phyloP scores from a whole-genome alignment of 208 protist species.

The Crithidia sp. region DNA sequence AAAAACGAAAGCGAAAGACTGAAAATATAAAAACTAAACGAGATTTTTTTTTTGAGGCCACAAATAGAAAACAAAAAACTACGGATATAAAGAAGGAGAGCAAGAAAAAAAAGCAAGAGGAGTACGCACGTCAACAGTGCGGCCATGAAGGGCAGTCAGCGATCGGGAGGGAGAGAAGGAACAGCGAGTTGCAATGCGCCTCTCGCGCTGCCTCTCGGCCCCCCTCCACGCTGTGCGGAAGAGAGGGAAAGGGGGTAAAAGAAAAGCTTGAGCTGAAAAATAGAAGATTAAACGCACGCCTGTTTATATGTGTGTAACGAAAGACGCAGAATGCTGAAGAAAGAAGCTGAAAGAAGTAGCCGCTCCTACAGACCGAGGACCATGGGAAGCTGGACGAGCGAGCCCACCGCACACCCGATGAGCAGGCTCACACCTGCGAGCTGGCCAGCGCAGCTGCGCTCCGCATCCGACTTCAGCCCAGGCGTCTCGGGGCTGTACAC shows the following conservation, averaged over 20 bases:
- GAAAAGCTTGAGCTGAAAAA: not conserved
- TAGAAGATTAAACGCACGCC: too few species aligned
- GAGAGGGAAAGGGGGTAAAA: not conserved
- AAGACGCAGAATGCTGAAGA: not conserved
- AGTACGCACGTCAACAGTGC: not conserved
- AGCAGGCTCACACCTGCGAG: constrained; percentile 55
- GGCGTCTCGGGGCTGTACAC: constrained; percentile 61
- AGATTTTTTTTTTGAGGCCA: too few species aligned
- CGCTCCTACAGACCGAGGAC: constrained; percentile 10
- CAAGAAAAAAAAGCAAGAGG: not conserved
- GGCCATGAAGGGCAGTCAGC: not conserved
- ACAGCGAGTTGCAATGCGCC: not conserved
- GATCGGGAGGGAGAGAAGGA: not conserved
- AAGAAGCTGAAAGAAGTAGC: too few species aligned
- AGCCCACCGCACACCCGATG: constrained; percentile 59
- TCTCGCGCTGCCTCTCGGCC: not conserved
- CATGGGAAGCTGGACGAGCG: constrained; percentile 54
- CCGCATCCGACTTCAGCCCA: constrained; percentile 42
- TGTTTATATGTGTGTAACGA: too few species aligned
- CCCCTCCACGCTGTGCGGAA: not conserved
- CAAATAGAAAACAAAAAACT: too few species aligned
- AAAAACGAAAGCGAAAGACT: not conserved
- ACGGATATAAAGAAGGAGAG: not conserved
- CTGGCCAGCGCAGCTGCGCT: constrained; percentile 64
- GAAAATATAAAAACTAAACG: not conserved